Percentiles rank a stretch among this genome's conserved stretches.
Conservation (phyloP, 192 early-diverging fungal species). For the Podila verticillata region DNA sequence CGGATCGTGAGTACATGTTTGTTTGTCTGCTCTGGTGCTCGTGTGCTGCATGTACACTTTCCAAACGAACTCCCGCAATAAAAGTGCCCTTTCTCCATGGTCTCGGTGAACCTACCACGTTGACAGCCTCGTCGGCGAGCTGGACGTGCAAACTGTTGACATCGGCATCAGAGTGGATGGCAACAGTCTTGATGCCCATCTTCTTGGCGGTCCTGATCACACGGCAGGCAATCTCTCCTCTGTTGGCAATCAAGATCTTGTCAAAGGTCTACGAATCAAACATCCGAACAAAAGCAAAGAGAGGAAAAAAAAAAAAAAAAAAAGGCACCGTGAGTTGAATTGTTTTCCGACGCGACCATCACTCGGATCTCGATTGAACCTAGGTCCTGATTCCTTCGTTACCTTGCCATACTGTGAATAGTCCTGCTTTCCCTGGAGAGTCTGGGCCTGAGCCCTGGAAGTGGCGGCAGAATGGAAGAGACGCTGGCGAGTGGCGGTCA, state of each 20-base stretch:
- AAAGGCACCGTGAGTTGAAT: neutral
- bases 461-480: conserved; percentile 39
- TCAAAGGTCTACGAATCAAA: conserved; percentile 72
- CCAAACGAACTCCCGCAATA: too few species aligned
- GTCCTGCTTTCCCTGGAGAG: conserved; percentile 20
- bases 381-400: conserved; percentile 5
- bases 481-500: conserved; percentile 48
- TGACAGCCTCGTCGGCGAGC: conserved; percentile 88
- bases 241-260: conserved; percentile 95
- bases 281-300: neutral
- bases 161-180: conserved; percentile 94
- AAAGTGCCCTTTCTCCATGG: too few species aligned
- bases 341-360: too few species aligned
- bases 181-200: conserved; percentile 95
- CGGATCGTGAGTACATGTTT: too few species aligned
- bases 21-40: too few species aligned
- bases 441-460: conserved; percentile 18
- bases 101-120: conserved; percentile 56
- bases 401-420: conserved; percentile 53
- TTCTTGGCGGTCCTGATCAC: conserved; percentile 92
- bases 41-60: too few species aligned
- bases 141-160: conserved; percentile 87
- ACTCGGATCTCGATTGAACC: neutral
- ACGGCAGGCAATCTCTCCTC: conserved; percentile 95
- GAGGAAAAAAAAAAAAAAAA: neutral